Base-by-base conservation (phyloP, 495 filamentous ascomycete species). In the Melanomma pulvis-pyrius region DNA sequence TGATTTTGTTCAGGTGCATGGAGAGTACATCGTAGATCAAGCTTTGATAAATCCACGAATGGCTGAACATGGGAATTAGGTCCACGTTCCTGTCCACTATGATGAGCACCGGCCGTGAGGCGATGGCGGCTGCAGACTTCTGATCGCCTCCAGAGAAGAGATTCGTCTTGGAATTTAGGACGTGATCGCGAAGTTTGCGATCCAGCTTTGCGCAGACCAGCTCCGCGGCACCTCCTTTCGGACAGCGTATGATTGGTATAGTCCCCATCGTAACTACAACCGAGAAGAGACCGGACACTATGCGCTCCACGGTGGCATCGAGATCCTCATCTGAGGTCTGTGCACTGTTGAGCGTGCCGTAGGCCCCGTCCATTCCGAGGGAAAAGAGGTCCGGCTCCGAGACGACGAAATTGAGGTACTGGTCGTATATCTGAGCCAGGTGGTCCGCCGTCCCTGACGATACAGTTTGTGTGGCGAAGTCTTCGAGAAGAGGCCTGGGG, bases 21-120 rank as follows among this genome's bases (percentile, higher is more conserved):
- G 90, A 86, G 61, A 98, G 86, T 8, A 99, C 89, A 78, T 99
- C 96, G 67, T 96, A 89, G 30, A 97, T 92, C 19, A 99, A 83
- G 1, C 92, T 96, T 74, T 98, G 94, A 73, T 99, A 99, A 3
- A 92, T 97, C 94, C 94, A 99, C 1, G 93, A 97, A 78, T 99
- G 94, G 24, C 93, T 97, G 1, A 98, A 83, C 96, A 98, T 98
- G n/a, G 96, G 92, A 62, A 96, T 91, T 36, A 98, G 76, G 77
- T 99, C 94, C 24, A 99, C 88, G 66, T 96, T 98, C 63, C 94
- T 89, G 77, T 98, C 94, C 48, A 97, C 87, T 60, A 97, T 87
- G 61, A 97, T 83, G 57, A 97, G 83, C 0, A 96, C 91, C 0
- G 93, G 93, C 29, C 92, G 81, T 22, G 90, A 88, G 1, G 15